A percentile compares a stretch with the other conserved stretches of the same genome.
phyloP scores from a whole-genome alignment of 495 filamentous ascomycete genomes.

The Pyronema omphalodes region DNA sequence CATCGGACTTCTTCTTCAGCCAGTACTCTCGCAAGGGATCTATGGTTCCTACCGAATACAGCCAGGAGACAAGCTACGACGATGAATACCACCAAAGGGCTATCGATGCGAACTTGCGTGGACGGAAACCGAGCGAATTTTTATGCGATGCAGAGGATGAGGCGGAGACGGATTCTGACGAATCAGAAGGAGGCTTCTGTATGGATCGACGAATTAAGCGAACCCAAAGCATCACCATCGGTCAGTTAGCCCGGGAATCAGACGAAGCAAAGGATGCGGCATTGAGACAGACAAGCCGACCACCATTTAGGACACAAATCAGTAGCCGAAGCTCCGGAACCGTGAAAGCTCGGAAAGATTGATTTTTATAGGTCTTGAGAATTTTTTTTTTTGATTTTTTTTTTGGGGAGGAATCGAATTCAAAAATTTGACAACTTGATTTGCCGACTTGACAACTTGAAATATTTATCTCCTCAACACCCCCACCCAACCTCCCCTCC shows the following conservation, averaged over 20 bases:
- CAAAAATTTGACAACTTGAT: too few species aligned
- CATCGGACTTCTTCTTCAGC: slow-evolving; percentile 17
- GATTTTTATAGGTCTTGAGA: too few species aligned
- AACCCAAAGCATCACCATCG: slow-evolving; percentile 12
- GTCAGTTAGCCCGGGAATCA: slow-evolving; percentile 9
- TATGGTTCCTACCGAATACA: slow-evolving; percentile 4
- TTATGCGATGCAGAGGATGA: slow-evolving; percentile 14
- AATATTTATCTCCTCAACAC: too few species aligned
- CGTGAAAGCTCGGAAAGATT: too few species aligned
- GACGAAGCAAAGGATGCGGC: slow-evolving; percentile 9
- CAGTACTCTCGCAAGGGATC: slow-evolving; percentile 21
- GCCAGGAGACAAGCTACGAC: slow-evolving; percentile 13
- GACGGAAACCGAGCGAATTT: slow-evolving; percentile 7
- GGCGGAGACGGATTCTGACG: slow-evolving; percentile 14
- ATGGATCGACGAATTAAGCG: slow-evolving; percentile 9
- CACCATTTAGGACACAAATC: too few species aligned
- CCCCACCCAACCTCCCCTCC: too few species aligned
- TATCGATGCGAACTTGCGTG: slow-evolving; percentile 9
- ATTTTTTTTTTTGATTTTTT: too few species aligned
- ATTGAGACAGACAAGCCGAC: background rate
- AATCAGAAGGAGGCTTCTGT: slow-evolving; percentile 20
- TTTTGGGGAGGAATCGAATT: too few species aligned
- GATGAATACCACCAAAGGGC: slow-evolving; percentile 12
- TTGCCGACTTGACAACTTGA: too few species aligned
- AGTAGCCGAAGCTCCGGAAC: too few species aligned